Evolutionary conservation across 148 eudicot genomes (phyloP), one percentile per base, ranked within the genome.

Genomic region (Tetragonia tetragonoides): DNA sequence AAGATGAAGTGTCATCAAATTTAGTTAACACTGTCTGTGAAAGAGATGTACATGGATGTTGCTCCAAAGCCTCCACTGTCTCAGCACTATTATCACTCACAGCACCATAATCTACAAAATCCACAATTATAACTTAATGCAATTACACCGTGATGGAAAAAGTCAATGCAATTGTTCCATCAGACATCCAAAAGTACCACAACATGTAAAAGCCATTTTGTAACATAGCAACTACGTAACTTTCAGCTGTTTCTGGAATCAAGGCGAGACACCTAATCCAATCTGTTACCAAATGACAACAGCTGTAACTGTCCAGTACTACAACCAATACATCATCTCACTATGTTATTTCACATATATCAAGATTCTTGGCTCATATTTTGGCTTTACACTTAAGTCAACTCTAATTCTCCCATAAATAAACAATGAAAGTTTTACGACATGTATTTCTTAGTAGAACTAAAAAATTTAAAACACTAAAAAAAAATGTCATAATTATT

Each of bases 71-170:
- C 67, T 79, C 85, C 54, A 47, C 78, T 28, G 74, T 78, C 69
- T 84, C 85, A 18, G 79, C 75, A 77, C 81, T 87, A 81, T 76
- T 79, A 81, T 74, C 84, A 73, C 82, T 80, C 76, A 79, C 77
- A 78, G 75, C 66, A 44, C 81, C 82, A 83, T 57, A 68, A 46
- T 79, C 84, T 75, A 74, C 75, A 83, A 74, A 21, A 72, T 54
- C 34, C n/a, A 77, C 34, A 75, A 53, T 51, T 42, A 44, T 70
- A 9, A 46, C 21, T 70, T 49, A 23, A 11, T 23, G 49, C 1
- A 4, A 70, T 12, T 51, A 56, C 34, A 17, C 10, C 2, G 21
- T 18, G 16, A 77, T 14, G 15, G 34, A 34, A 51, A n/a, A 53
- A 23, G 41, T 72, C 56, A 42, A 64, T 24, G 57, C 66, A 49